Conservation (phyloP, 1,284 basidiomycete species). For the Rhizoctonia solani region DNA sequence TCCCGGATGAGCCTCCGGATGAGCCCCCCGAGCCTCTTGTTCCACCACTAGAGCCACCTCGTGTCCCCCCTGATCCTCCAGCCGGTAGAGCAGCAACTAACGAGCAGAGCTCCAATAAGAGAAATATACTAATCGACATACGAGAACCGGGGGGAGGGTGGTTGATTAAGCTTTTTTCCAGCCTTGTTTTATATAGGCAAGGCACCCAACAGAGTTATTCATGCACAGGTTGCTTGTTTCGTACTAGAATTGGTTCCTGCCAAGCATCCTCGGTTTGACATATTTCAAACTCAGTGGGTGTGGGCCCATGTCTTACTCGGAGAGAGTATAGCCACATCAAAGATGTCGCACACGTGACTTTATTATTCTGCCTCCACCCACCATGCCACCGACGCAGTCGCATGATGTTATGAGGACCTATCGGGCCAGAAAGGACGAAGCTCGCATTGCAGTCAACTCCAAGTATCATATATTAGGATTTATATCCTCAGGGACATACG, state of each 20-base stretch:
- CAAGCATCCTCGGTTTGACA: too few relatives aligned
- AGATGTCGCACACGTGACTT: neutral
- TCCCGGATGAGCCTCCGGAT: conserved; percentile 4
- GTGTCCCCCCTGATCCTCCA: conserved; percentile 15
- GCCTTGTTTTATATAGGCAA: neutral
- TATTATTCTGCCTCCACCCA: neutral
- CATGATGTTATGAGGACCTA: conserved; percentile 82
- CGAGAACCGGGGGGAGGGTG: neutral
- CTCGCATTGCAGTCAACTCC: conserved; percentile 67
- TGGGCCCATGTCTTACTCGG: neutral
- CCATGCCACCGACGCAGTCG: conserved; percentile 16
- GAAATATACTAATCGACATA: neutral
- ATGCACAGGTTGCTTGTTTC: too few relatives aligned
- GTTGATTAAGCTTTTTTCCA: neutral
- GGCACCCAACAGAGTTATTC: too few relatives aligned
- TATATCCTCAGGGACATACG: conserved; percentile 97
- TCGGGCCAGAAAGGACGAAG: conserved; percentile 72
- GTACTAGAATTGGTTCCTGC: too few relatives aligned
- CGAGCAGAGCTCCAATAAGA: neutral
- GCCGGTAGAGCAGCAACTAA: conserved; percentile 16
- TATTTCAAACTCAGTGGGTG: neutral
- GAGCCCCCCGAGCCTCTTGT: conserved; percentile 8
- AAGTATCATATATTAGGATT: conserved; percentile 95
- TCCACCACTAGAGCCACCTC: conserved; percentile 5
- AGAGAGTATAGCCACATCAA: conserved; percentile 3